Conservation (phyloP, 495 filamentous ascomycete species). For the Trichoderma virens region DNA sequence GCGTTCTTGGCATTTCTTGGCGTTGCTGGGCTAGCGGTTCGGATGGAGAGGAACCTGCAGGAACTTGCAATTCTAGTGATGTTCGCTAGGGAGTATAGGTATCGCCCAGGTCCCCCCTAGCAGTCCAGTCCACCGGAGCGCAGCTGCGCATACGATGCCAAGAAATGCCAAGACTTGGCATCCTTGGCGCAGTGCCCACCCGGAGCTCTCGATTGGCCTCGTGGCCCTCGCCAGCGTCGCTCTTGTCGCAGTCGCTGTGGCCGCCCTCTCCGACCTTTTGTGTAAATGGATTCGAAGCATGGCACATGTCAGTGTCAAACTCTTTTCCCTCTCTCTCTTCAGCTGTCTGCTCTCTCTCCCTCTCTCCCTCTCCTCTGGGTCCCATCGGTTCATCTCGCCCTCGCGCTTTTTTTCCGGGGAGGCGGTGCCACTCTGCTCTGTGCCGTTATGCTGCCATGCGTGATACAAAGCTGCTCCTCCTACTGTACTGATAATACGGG, state of each 20-base stretch:
- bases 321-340: background rate
- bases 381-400: too few relatives aligned
- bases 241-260: background rate
- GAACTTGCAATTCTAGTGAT: background rate
- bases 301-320: background rate
- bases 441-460: too few relatives aligned
- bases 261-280: background rate
- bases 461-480: too few relatives aligned
- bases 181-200: constrained; percentile 10
- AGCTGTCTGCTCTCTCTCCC: background rate
- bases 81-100: background rate
- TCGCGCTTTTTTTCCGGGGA: too few relatives aligned
- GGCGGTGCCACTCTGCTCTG: too few relatives aligned
- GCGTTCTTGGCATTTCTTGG: constrained; percentile 13
- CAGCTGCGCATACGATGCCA: constrained; percentile 7
- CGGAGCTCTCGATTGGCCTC: background rate
- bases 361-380: background rate
- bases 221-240: background rate
- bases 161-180: constrained; percentile 9
- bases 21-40: background rate
- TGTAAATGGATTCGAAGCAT: background rate
- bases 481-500: too few relatives aligned
- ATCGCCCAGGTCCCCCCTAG: background rate
- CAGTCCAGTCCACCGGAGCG: background rate
- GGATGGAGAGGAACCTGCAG: background rate